Base-by-base conservation (phyloP, 495 filamentous ascomycete genomes). In the Daldinia childiae region DNA sequence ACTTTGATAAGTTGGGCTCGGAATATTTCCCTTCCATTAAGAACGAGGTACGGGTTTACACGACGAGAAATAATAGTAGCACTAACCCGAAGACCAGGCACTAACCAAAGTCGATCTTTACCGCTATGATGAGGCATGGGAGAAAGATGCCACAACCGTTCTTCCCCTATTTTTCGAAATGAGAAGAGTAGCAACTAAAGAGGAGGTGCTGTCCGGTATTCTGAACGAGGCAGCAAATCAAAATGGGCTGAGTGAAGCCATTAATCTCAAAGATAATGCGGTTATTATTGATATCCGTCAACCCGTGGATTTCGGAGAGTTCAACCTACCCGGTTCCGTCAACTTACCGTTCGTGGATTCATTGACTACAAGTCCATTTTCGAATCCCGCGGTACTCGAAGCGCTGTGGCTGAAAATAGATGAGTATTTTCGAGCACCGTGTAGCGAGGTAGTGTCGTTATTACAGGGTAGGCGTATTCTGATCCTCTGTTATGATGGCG, bases 51-150 rank as follows among this genome's bases (percentile, higher is more conserved):
- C 61, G 78, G 64, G 11, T 34, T 51, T 15, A 29, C 2, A 14
- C 30, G n/a, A 12, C 1, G 62, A 34, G 8, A 24, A n/a, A 15
- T 14, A 4, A 29, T 5, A 54, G 12, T n/a, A 14, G 21, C 59
- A n/a, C 55, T 76, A 45, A 77, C 56, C 51, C 1, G 45, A 26
- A 17, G n/a, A 29, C 32, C 11, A 87, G 85, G 69, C 78, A 7
- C 76, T 88, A 43, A 76, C 79, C 3, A 79, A 82, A 26, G 84
- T 87, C 34, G 87, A 87, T 60, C 81, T 83, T 11, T 78, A 87
- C 74, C 82, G 82, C 11, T 87, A 89, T 56, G 85, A 87, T 43
- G 83, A 85, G 62, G 79, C 79, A 62, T 87, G 85, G 86, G 84
- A 83, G 73, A 76, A 81, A 12, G 79, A 80, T 5, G 70, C 73